Evolutionary conservation across 108 stramenopile genomes (phyloP).

Genomic region (Cyclotella cryptica): DNA sequence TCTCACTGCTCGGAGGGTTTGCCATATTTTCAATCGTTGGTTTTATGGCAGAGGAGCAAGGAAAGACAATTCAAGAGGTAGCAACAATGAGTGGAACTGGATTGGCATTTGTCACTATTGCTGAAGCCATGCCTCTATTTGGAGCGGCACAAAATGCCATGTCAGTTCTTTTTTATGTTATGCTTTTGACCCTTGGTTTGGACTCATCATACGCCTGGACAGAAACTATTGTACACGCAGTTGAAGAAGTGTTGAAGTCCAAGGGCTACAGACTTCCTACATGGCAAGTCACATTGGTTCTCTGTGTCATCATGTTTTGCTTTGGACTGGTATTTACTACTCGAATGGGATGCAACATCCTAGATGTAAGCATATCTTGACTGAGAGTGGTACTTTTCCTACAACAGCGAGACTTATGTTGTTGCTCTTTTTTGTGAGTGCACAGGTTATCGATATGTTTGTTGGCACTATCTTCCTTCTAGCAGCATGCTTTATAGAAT

Average conservation of each 20-base stretch:
- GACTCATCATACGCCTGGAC: conserved; percentile 13
- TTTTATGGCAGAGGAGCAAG: neutral
- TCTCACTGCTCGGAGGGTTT: neutral
- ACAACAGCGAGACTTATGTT: too few relatives aligned
- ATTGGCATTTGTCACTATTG: conserved; percentile 10
- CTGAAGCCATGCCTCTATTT: conserved; percentile 1
- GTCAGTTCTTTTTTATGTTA: conserved; percentile 12
- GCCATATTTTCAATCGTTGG: conserved; percentile 7
- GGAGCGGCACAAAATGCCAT: conserved; percentile 13
- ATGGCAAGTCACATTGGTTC: conserved; percentile 1
- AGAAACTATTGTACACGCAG: conserved; percentile 8
- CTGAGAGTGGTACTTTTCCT: too few relatives aligned
- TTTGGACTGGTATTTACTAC: conserved; percentile 12
- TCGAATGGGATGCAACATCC: neutral
- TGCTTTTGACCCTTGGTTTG: conserved; percentile 11
- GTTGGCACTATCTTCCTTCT: conserved; percentile 19
- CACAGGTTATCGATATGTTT: conserved; percentile 13
- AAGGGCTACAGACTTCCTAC: neutral
- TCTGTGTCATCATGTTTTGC: conserved; percentile 5
- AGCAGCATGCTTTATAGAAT: neutral
- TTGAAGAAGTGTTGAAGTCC: neutral
- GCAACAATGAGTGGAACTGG: conserved; percentile 1
- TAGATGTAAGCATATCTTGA: too few relatives aligned
- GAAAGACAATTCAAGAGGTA: neutral
- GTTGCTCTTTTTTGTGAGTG: too few relatives aligned